Percentiles rank a stretch among this genome's conserved stretches.
These are phyloP conservation scores for Arthroderma uncinatum DNA, from an alignment of 2,329 filamentous ascomycete species.

Conservation along the genomic window DNA sequence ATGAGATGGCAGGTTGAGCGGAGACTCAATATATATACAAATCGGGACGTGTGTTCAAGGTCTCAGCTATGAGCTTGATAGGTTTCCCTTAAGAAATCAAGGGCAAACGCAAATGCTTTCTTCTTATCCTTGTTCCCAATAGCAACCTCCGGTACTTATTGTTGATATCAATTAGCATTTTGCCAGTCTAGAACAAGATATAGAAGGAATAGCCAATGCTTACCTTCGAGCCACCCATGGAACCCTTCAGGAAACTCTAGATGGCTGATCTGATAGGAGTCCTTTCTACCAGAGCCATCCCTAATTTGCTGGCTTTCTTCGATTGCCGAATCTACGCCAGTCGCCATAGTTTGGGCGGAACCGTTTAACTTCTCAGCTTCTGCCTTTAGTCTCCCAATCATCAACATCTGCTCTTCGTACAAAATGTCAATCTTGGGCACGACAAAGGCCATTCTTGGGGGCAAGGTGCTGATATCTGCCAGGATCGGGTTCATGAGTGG, in stretches of 20 bases:
- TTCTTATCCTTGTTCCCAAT: constrained; percentile 12
- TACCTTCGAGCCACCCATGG: constrained; percentile 25
- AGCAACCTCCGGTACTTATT: constrained; percentile 15
- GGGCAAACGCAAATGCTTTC: constrained; percentile 10
- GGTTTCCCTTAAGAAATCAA: constrained; percentile 9
- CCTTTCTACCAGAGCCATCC: neutral
- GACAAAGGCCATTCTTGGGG: constrained; percentile 32
- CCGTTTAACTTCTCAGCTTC: constrained; percentile 16
- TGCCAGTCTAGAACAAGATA: neutral
- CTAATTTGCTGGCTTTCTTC: neutral
- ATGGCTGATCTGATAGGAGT: neutral
- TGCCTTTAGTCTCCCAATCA: constrained; percentile 27
- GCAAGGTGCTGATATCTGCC: constrained; percentile 26
- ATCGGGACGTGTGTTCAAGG: neutral
- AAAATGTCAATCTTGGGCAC: constrained; percentile 35
- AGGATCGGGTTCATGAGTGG: constrained; percentile 31
- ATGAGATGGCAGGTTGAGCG: neutral
- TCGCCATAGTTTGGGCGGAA: neutral
- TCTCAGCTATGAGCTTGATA: constrained; percentile 8
- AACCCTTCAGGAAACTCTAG: constrained; percentile 9
- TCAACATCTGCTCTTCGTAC: constrained; percentile 30
- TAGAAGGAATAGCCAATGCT: constrained; percentile 3
- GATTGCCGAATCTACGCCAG: neutral
- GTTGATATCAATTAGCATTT: neutral
- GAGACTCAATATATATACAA: neutral